phyloP scores from a whole-genome alignment of 805 yeast species.

The Starmerella davenportii region DNA sequence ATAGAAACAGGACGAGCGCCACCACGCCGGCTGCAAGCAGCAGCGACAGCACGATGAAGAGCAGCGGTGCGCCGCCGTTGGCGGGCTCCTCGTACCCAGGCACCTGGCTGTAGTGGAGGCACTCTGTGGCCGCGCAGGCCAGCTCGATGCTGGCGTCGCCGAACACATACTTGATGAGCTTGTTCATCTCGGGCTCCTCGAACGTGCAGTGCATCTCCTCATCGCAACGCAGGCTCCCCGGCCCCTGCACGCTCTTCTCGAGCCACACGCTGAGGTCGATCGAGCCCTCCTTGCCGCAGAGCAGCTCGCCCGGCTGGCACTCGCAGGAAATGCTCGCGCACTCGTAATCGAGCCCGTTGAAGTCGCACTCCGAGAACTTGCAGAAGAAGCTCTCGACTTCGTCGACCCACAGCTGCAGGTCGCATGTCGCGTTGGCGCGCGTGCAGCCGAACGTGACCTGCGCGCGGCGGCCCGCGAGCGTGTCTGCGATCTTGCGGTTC shows the following conservation, averaged over 20 bases:
- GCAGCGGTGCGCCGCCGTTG: constrained; percentile 19
- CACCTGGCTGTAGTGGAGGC: constrained; percentile 77
- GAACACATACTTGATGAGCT: constrained; percentile 69
- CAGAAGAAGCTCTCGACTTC: constrained; percentile 80
- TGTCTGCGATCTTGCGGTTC: constrained; percentile 59
- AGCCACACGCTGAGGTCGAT: constrained; percentile 87
- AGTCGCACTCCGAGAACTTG: constrained; percentile 56
- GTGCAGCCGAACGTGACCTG: constrained; percentile 87
- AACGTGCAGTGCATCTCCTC: constrained; percentile 47
- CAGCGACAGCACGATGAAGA: constrained; percentile 15
- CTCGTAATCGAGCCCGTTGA: constrained; percentile 48
- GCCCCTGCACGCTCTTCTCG: constrained; percentile 77
- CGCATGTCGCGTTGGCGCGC: constrained; percentile 43
- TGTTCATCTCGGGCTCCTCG: constrained; percentile 93
- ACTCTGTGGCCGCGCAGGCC: constrained; percentile 71
- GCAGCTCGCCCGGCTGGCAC: constrained; percentile 80
- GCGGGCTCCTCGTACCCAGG: constrained; percentile 74
- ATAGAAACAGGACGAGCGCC: neutral
- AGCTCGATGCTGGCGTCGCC: constrained; percentile 87
- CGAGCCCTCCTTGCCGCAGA: constrained; percentile 87
- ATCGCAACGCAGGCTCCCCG: constrained; percentile 81
- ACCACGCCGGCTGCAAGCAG: constrained; percentile 14
- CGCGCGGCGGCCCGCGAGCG: constrained; percentile 64
- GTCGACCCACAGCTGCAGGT: constrained; percentile 94
- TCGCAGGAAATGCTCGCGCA: constrained; percentile 69